Conservation (phyloP, 371 early-diverging fungal species). For the Mucor circinelloides region DNA sequence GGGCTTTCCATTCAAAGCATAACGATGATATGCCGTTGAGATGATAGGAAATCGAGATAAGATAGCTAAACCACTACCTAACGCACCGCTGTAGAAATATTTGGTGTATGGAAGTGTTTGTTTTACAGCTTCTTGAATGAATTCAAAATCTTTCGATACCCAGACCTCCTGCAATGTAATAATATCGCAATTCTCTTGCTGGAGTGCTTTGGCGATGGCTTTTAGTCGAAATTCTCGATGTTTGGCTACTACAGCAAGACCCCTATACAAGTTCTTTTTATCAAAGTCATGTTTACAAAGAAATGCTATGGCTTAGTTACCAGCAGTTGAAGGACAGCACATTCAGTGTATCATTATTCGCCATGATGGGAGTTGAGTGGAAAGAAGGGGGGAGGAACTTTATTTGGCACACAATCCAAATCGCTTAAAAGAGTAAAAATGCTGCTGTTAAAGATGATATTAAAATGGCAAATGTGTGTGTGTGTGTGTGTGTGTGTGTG, state of each 20-base stretch:
- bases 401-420: neutral
- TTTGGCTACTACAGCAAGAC: slow-evolving; percentile 44
- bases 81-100: slow-evolving; percentile 50
- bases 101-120: slow-evolving; percentile 36
- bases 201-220: slow-evolving; percentile 46
- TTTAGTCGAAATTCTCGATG: slow-evolving; percentile 37
- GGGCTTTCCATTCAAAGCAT: slow-evolving; percentile 50
- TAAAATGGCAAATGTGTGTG: neutral
- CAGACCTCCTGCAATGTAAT: slow-evolving; percentile 60
- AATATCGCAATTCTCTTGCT: slow-evolving; percentile 41
- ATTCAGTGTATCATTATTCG: neutral
- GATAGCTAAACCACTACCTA: slow-evolving; percentile 55
- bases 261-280: slow-evolving; percentile 33
- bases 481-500: neutral
- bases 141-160: slow-evolving; percentile 42
- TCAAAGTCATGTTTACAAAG: neutral
- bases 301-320: slow-evolving; percentile 12
- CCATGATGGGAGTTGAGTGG: neutral
- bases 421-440: neutral
- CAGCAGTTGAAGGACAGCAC: slow-evolving; percentile 51
- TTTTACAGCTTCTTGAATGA: slow-evolving; percentile 26
- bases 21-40: slow-evolving; percentile 35
- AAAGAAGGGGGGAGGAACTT: neutral
- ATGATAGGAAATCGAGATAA: slow-evolving; percentile 48
- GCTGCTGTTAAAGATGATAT: neutral